A percentile compares a stretch with the other conserved stretches of the same genome.
Conservation (phyloP, 305 asterid species). For the Fraxinus latifolia region DNA sequence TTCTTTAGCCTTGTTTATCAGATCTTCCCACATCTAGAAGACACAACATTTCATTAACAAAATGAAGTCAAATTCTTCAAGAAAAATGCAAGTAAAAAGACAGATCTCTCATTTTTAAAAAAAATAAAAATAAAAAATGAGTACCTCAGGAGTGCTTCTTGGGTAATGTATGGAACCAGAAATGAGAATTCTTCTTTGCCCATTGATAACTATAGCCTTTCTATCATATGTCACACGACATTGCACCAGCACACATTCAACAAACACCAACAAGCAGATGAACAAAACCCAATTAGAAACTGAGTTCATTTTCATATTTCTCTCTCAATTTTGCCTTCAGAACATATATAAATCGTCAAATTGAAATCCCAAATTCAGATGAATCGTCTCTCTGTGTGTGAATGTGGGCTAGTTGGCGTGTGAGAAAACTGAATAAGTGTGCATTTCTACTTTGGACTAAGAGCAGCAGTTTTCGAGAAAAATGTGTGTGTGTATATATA, state of each 20-base stretch:
- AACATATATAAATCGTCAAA: constrained; percentile 9
- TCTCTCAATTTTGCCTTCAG: neutral
- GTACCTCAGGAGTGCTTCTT: constrained; percentile 92
- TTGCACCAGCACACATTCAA: constrained; percentile 44
- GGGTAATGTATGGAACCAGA: constrained; percentile 94
- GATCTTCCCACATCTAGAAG: constrained; percentile 90
- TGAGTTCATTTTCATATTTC: constrained; percentile 37
- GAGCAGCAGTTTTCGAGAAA: constrained; percentile 32
- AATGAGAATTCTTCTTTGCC: constrained; percentile 72
- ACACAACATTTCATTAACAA: constrained; percentile 23
- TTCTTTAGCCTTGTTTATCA: constrained; percentile 81
- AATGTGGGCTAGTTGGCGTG: constrained; percentile 29
- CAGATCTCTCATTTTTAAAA: neutral
- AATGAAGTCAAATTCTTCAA: constrained; percentile 17
- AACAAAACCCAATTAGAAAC: constrained; percentile 48
- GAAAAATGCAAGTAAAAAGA: constrained; percentile 12
- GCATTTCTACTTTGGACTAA: constrained; percentile 22
- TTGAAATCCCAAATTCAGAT: constrained; percentile 22
- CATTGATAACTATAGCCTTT: constrained; percentile 67
- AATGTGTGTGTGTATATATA: constrained; percentile 23
- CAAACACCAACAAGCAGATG: constrained; percentile 39
- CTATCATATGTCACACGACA: constrained; percentile 70
- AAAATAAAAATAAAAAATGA: neutral
- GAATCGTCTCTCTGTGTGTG: constrained; percentile 17
- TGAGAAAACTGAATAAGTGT: constrained; percentile 26